A percentile compares a stretch with the other conserved stretches of the same genome.
These are phyloP conservation scores for Sarocladium brachiariae DNA, from an alignment of 2,329 filamentous ascomycete genomes.

Conservation along the genomic window DNA sequence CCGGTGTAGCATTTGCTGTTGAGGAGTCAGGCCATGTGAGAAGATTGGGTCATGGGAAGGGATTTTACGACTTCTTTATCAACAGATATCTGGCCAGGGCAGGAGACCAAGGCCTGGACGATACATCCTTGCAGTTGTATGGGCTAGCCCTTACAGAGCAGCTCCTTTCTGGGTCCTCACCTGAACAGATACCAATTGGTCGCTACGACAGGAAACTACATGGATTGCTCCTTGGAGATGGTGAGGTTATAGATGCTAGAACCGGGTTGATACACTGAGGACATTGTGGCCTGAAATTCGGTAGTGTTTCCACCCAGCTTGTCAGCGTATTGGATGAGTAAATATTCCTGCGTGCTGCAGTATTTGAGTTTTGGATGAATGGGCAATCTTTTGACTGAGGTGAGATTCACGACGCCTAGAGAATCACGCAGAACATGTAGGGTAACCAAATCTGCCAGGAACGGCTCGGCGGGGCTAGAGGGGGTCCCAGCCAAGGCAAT, in stretches of 20 bases:
- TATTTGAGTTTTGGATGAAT: too few species aligned
- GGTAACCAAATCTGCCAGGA: constrained; percentile 1
- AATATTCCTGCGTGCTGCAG: too few species aligned
- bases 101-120: constrained; percentile 24
- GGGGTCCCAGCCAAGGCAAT: constrained; percentile 3
- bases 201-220: constrained; percentile 74
- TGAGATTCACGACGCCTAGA: too few species aligned
- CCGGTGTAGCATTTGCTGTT: constrained; percentile 84
- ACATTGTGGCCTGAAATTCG: too few species aligned
- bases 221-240: constrained; percentile 67
- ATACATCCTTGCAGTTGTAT: constrained; percentile 47
- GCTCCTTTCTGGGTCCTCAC: constrained; percentile 53
- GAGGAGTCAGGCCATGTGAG: constrained; percentile 51
- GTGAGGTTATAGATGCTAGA: constrained; percentile 38
- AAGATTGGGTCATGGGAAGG: constrained; percentile 86
- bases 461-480: constrained; percentile 1
- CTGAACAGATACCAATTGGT: constrained; percentile 64
- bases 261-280: too few species aligned
- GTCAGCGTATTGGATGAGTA: too few species aligned
- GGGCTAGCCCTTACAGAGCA: constrained; percentile 85
- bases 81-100: constrained; percentile 56
- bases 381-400: too few species aligned
- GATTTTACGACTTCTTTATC: constrained; percentile 94
- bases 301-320: too few species aligned
- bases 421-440: background rate